Conservation (phyloP, 2,329 filamentous ascomycete species). For the Ascochyta fabae region DNA sequence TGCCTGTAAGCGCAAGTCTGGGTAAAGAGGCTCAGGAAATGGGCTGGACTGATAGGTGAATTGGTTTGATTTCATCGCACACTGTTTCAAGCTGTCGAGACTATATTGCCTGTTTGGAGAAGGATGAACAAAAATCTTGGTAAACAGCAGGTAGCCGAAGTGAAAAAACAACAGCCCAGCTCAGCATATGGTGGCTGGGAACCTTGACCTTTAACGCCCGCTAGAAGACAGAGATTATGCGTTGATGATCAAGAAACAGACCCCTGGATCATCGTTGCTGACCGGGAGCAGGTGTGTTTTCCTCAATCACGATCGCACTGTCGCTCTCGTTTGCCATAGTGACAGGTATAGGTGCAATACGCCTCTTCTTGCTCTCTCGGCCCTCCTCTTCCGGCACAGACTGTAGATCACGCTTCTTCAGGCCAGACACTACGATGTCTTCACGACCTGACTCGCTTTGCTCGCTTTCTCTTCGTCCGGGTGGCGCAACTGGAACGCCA, state of each 20-base stretch:
- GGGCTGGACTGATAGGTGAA: background rate
- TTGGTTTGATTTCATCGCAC: background rate
- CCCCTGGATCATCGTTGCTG: background rate
- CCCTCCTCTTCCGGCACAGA: conserved; percentile 46
- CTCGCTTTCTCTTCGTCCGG: conserved; percentile 40
- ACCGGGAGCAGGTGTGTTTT: conserved; percentile 30
- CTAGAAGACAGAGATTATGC: conserved; percentile 3
- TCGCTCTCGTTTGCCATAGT: conserved; percentile 35
- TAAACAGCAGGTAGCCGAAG: background rate
- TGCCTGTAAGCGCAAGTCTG: background rate
- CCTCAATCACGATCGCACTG: conserved; percentile 39
- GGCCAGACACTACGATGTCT: conserved; percentile 29
- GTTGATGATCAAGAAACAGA: background rate
- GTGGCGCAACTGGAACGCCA: conserved; percentile 50
- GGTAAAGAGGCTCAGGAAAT: background rate
- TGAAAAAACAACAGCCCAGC: conserved; percentile 1
- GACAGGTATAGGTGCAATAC: conserved; percentile 55
- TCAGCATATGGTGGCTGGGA: background rate
- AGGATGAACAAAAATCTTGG: too few species aligned
- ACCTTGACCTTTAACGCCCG: conserved; percentile 8
- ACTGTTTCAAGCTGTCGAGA: background rate
- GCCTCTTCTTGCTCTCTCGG: conserved; percentile 52
- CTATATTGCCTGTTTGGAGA: background rate
- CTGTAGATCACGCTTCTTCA: conserved; percentile 48
- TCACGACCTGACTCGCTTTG: conserved; percentile 47